Evolutionary conservation across 2,329 filamentous ascomycete species (phyloP).

Genomic region (Paracoccidioides lutzii): DNA sequence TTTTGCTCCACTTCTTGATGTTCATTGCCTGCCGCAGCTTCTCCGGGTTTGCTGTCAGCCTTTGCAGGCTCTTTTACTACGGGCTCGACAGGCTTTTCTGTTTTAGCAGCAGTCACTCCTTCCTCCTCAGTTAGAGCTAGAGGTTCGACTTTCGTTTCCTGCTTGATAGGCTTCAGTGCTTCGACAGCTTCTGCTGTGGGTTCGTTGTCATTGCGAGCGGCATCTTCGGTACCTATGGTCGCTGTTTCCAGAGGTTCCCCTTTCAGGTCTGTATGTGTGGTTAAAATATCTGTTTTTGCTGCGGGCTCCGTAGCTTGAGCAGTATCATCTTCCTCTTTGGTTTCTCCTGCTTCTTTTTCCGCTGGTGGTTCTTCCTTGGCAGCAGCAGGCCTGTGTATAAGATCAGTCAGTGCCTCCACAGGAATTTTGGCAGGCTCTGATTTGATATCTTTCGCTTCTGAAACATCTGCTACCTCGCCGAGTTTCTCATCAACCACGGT

Average conservation of each 20-base stretch:
- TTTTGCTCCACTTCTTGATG: not conserved
- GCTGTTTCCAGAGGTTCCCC: not conserved
- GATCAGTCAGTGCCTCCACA: not conserved
- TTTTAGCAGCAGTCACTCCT: too few species aligned
- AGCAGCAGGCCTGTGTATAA: not conserved
- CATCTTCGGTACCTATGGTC: not conserved
- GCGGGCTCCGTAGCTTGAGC: not conserved
- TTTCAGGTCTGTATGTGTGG: not conserved
- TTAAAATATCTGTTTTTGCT: not conserved
- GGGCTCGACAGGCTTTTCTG: not conserved
- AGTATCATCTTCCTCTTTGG: not conserved
- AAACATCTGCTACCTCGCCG: not conserved
- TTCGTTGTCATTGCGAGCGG: not conserved
- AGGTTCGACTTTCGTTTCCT: not conserved
- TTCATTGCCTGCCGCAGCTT: not conserved
- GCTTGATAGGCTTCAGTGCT: not conserved
- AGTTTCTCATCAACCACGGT: constrained; percentile 3
- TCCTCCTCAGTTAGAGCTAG: not conserved
- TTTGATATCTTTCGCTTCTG: not conserved
- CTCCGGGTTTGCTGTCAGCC: not conserved
- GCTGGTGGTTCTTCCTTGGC: constrained; percentile 4
- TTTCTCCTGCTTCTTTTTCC: constrained; percentile 1
- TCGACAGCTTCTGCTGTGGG: not conserved
- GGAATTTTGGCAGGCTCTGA: not conserved
- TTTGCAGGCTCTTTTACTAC: not conserved